Conservation (phyloP, 305 asterid species). For the Stenogyne calaminthoides region DNA sequence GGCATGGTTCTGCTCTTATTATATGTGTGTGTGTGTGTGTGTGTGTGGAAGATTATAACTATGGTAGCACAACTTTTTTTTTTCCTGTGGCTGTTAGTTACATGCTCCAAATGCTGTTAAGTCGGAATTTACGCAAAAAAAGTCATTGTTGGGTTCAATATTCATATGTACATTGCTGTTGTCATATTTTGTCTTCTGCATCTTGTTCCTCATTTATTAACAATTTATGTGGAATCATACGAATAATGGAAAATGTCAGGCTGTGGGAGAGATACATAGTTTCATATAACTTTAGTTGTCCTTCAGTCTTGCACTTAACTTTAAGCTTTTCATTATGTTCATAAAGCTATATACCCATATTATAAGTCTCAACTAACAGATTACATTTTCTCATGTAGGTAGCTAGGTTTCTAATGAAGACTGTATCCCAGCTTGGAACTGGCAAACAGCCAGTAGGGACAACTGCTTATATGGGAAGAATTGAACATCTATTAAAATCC, state of each 20-base stretch:
- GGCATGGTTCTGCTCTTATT: too few species aligned
- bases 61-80: too few species aligned
- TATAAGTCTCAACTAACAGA: conserved; percentile 23
- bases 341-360: neutral
- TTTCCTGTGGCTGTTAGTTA: too few species aligned
- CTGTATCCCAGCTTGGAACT: conserved; percentile 77
- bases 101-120: conserved; percentile 11
- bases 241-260: conserved; percentile 9
- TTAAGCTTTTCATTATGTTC: neutral
- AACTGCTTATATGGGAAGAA: conserved; percentile 71
- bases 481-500: conserved; percentile 68
- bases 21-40: too few species aligned
- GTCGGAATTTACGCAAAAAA: neutral
- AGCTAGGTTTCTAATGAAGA: conserved; percentile 96
- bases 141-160: conserved; percentile 3
- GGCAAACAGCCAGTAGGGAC: conserved; percentile 83
- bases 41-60: too few species aligned
- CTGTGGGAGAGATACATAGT: conserved; percentile 26
- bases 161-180: neutral
- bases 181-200: conserved; percentile 14
- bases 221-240: conserved; percentile 3
- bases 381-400: conserved; percentile 54
- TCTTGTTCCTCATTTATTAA: conserved; percentile 4
- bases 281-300: conserved; percentile 11
- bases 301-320: neutral